phyloP scores from a whole-genome alignment of 2,329 filamentous ascomycete species.

The Fusarium austroafricanum region DNA sequence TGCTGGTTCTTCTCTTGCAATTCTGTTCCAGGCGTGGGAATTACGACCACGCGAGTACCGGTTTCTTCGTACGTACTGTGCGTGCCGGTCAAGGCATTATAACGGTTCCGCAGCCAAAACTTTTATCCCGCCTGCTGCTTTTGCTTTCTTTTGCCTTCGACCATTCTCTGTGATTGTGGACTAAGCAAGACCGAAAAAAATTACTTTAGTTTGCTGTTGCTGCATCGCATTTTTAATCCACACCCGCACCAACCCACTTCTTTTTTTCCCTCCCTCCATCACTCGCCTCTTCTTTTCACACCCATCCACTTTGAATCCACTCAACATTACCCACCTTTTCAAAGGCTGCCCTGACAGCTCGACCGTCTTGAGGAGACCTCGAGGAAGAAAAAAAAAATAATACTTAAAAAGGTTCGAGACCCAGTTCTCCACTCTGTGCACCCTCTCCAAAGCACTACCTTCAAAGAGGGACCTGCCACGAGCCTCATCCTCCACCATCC shows the following conservation, averaged over 20 bases:
- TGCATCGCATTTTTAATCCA: conserved; percentile 37
- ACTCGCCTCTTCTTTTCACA: conserved; percentile 40
- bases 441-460: conserved; percentile 60
- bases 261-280: conserved; percentile 40
- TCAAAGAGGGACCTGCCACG: conserved; percentile 54
- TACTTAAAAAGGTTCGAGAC: conserved; percentile 56
- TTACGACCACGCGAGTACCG: conserved; percentile 37
- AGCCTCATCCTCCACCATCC: conserved; percentile 56
- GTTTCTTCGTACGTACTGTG: conserved; percentile 33
- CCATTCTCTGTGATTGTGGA: conserved; percentile 32
- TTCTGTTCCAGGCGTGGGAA: conserved; percentile 28
- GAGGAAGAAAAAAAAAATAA: conserved; percentile 47
- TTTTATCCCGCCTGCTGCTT: conserved; percentile 9
- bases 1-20: conserved; percentile 20
- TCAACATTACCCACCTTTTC: conserved; percentile 46
- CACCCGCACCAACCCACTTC: conserved; percentile 42
- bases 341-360: conserved; percentile 47
- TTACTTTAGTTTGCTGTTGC: conserved; percentile 35
- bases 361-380: conserved; percentile 30
- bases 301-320: conserved; percentile 41
- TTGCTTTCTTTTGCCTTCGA: conserved; percentile 20
- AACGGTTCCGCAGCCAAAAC: conserved; percentile 41
- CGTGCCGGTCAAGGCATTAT: conserved; percentile 39
- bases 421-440: conserved; percentile 60
- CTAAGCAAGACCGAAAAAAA: conserved; percentile 34